Conservation (phyloP, 176 grass and related monocot species). For the Tillandsia leiboldiana region DNA sequence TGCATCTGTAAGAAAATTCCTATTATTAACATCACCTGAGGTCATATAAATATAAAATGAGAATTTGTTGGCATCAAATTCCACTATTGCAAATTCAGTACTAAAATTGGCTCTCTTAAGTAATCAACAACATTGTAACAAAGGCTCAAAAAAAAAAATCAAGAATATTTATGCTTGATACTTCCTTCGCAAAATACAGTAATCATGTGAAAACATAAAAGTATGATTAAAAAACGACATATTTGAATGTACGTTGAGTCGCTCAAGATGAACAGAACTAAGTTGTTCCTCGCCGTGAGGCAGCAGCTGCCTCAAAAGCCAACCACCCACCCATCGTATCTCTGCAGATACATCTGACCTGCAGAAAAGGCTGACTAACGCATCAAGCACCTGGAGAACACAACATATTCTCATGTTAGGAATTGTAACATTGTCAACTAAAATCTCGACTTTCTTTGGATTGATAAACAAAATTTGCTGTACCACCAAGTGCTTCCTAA, state of each 20-base stretch:
- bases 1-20: too few species aligned
- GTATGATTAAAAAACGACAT: not conserved
- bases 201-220: not conserved
- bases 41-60: too few species aligned
- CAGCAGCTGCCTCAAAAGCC: slow-evolving; percentile 92
- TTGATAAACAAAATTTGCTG: too few species aligned
- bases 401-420: slow-evolving; percentile 13
- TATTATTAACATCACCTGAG: too few species aligned
- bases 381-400: slow-evolving; percentile 84
- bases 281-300: slow-evolving; percentile 87
- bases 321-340: slow-evolving; percentile 73
- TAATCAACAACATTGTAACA: too few species aligned
- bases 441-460: not conserved
- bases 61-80: too few species aligned
- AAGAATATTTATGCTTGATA: too few species aligned
- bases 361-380: slow-evolving; percentile 79
- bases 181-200: too few species aligned
- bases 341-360: slow-evolving; percentile 77
- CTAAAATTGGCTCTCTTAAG: too few species aligned
- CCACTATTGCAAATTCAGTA: too few species aligned
- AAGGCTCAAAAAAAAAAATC: too few species aligned
- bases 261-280: slow-evolving; percentile 54
- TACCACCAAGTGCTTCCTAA: too few species aligned
- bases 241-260: slow-evolving; percentile 39
- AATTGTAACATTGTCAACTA: slow-evolving; percentile 1